Evolutionary conservation across 768 basidiomycete genomes (phyloP), one percentile per base, ranked within the genome.

Genomic region (Lepiota brunneoincarnata): DNA sequence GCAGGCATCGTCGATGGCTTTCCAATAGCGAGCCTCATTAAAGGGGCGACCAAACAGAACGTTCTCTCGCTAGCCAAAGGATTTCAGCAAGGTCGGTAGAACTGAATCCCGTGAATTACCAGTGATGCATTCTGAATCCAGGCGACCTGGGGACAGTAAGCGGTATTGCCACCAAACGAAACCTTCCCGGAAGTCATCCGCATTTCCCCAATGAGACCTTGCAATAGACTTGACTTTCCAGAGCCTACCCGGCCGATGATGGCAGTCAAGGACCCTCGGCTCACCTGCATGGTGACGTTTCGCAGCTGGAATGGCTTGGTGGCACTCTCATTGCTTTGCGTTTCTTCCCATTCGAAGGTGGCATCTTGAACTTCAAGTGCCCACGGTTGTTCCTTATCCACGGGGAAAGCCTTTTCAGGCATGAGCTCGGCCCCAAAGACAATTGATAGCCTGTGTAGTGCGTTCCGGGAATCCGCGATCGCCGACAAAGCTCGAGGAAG

Each of bases 101-200:
- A 14, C 14, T 7, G 17, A 3, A 34, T 14, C n/a, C 79, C 31
- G 31, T 31, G 31, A 6, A 9, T 46, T 50, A 84, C 84, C 63
- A 86, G 60, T 4, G 81, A 75, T 0, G 81, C 79, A 62, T 88
- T 88, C 65, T 87, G 85, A 44, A 91, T 89, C 87, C 87, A 91
- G 0, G 87, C 84, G 0, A 78, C 80, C 67, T 91, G 88, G 14
- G 86, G 76, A 62, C 84, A 87, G 63, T 89, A 91, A 4, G 80
- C 85, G 9, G 89, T 75, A 12, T 71, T 68, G 0, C 87, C 87
- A 6, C 87, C 83, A 58, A 89, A 83, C 0, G 72, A 68, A 35
- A 85, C 77, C 11, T 67, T 63, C 0, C 88, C 88, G 7, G 68
- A 64, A 2, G 74, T 58, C 53, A 72, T 73, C 15, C 77, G 72